phyloP scores from a whole-genome alignment of 495 filamentous ascomycete species.

The Pyrenula massariospora region DNA sequence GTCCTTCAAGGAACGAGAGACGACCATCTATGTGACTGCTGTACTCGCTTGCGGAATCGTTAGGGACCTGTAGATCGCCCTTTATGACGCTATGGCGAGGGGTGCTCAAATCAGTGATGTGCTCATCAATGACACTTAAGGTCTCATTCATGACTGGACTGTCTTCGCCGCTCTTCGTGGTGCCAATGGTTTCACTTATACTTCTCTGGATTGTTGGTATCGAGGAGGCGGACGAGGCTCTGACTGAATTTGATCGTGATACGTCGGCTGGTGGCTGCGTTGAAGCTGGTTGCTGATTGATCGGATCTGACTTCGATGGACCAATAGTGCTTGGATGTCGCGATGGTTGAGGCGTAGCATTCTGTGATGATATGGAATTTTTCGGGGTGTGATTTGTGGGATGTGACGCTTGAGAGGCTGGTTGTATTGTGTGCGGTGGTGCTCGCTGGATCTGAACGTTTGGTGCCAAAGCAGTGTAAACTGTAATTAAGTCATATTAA shows the following conservation, averaged over 20 bases:
- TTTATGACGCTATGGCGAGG: slow-evolving; percentile 46
- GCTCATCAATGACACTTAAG: slow-evolving; percentile 92
- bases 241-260: slow-evolving; percentile 29
- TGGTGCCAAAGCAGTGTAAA: neutral
- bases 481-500: neutral
- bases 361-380: slow-evolving; percentile 19
- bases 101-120: slow-evolving; percentile 87
- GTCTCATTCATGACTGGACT: slow-evolving; percentile 95
- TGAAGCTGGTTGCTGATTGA: neutral
- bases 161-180: slow-evolving; percentile 35
- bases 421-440: neutral
- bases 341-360: slow-evolving; percentile 36
- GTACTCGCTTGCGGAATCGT: slow-evolving; percentile 83
- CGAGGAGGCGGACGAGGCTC: slow-evolving; percentile 26
- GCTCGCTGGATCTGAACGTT: slow-evolving; percentile 1
- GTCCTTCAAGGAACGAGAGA: slow-evolving; percentile 79
- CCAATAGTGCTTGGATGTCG: slow-evolving; percentile 28
- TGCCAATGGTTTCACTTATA: slow-evolving; percentile 31
- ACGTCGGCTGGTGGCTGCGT: slow-evolving; percentile 14
- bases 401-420: neutral
- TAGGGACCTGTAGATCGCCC: slow-evolving; percentile 44
- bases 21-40: slow-evolving; percentile 66
- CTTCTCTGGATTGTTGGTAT: slow-evolving; percentile 33
- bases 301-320: slow-evolving; percentile 6
- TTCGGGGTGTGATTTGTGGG: slow-evolving; percentile 1